Base-by-base conservation (phyloP, 2,329 filamentous ascomycete genomes). In the Beauveria scarabaeidicola region DNA sequence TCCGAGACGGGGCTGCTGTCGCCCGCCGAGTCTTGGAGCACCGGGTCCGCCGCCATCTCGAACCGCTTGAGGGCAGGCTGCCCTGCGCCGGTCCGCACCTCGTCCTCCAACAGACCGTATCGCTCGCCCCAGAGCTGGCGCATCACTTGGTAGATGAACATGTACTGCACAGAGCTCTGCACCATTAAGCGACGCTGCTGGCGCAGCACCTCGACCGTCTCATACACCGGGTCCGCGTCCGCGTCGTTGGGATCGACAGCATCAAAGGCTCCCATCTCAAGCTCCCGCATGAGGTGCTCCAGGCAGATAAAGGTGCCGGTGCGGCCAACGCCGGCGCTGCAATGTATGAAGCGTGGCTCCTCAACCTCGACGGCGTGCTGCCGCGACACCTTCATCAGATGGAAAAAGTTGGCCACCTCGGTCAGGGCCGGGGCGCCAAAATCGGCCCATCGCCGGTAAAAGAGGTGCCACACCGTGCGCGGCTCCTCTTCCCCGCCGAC, bases 111-210 rank as follows among this genome's bases (percentile, higher is more conserved):
- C 17, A 64, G 25, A 32, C 77, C 77, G 67, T 88, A 85, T 67
- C 80, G 85, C 38, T 89, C 85, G 62, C 84, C 75, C 86, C 89
- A 92, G 58, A 85, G 77, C 70, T 91, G 88, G 55, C 85, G 82
- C 67, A 97, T 73, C 1, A 95, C 90, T 68, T 91, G 85, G 74
- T 99, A 97, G 60, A 99, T 83, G 71, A 97, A 97, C 41, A 83
- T 74, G 67, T 89, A 94, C 71, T 99, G 94, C 52, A 81, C 72
- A 66, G 93, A 89, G 50, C 89, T 87, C 74, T 97, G 94, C 5
- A 99, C 94, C 94, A 99, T 99, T 74, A 87, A 90, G 77, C 90
- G 89, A 19, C 94, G 83, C 77, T 99, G 94, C 72, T 93, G 84
- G 48, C 94, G 83, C 59, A 99, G 80, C 62, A 77, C 75, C 66